Base-by-base conservation (phyloP, 2,329 filamentous ascomycete genomes). In the Sarocladium kiliense region DNA sequence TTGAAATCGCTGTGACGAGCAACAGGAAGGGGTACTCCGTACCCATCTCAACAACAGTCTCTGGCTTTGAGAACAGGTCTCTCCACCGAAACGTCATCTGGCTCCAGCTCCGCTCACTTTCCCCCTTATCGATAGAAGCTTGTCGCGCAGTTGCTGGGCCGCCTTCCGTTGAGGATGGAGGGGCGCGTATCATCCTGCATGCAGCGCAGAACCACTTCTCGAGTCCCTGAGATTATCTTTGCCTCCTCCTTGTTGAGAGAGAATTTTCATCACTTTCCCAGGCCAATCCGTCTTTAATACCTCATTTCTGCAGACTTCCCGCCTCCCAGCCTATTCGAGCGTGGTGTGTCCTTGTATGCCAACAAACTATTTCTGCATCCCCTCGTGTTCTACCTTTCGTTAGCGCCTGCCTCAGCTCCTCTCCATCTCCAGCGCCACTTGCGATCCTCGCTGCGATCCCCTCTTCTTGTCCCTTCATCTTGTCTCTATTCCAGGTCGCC, bases 131-230 rank as follows among this genome's bases (percentile, higher is more conserved):
- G 47, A 51, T 51, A 51, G 47, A 36, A 51, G 47, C 47, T 51
- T 30, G 30, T 27, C 30, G 47, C 41, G 21, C 30, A 34, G 47
- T 51, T 51, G 47, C 47, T 36, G n/a, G 47, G 47, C 26, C 47
- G 27, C 47, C 47, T 36, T 5, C 12, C 27, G 16, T 12, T 16
- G 3, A 36, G 26, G 47, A 51, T 51, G 47, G 47, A 51, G 47
- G 47, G 47, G 47, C 47, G 27, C 47, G 47, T 36, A 49, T 49
- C 44, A 51, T 51, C 47, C 47, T 51, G 47, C 47, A 51, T 51
- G 47, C 47, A 36, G 7, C 25, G 19, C 9, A 14, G 26, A 30
- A 23, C 37, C 37, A 26, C 18, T 25, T 6, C 11, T 11, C 5
- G 9, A 30, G 47, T 51, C 27, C 27, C 47, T 34, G 47, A 21